Conservation (phyloP, 139 green algal genomes). For the Monoraphidium neglectum region DNA sequence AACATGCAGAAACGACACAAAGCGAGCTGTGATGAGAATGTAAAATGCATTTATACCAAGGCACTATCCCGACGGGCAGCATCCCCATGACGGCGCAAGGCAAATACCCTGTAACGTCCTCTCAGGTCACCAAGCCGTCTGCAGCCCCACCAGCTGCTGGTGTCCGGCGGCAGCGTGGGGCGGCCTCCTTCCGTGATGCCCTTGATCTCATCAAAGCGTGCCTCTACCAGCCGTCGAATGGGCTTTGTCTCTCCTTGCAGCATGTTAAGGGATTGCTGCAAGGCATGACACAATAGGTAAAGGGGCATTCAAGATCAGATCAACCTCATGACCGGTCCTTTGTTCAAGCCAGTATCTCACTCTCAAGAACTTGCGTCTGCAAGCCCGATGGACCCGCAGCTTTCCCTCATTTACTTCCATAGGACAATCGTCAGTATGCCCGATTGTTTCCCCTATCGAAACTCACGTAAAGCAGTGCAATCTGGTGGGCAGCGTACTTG, state of each 20-base stretch:
- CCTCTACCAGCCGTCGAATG: conserved; percentile 56
- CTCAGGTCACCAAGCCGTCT: neutral
- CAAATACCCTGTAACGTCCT: too few relatives aligned
- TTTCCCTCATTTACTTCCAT: too few relatives aligned
- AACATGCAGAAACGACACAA: neutral
- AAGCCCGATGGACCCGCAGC: too few relatives aligned
- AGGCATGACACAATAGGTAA: too few relatives aligned
- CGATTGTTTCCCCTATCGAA: too few relatives aligned
- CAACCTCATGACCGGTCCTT: too few relatives aligned
- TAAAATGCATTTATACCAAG: neutral
- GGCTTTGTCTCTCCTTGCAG: conserved; percentile 65
- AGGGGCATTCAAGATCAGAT: too few relatives aligned
- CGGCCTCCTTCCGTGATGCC: conserved; percentile 51
- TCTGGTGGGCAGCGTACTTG: conserved; percentile 68
- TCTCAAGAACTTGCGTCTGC: too few relatives aligned
- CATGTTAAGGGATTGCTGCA: conserved; percentile 71
- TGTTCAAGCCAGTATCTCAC: too few relatives aligned
- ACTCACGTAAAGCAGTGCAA: conserved; percentile 69
- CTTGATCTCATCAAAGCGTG: conserved; percentile 67
- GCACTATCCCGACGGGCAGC: neutral
- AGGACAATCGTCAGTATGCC: too few relatives aligned
- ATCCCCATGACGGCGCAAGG: neutral
- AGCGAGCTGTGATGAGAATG: neutral
- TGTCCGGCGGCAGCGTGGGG: conserved; percentile 48
- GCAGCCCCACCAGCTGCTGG: conserved; percentile 45